phyloP scores from a whole-genome alignment of 139 green algal species.

The Closterium sp. region DNA sequence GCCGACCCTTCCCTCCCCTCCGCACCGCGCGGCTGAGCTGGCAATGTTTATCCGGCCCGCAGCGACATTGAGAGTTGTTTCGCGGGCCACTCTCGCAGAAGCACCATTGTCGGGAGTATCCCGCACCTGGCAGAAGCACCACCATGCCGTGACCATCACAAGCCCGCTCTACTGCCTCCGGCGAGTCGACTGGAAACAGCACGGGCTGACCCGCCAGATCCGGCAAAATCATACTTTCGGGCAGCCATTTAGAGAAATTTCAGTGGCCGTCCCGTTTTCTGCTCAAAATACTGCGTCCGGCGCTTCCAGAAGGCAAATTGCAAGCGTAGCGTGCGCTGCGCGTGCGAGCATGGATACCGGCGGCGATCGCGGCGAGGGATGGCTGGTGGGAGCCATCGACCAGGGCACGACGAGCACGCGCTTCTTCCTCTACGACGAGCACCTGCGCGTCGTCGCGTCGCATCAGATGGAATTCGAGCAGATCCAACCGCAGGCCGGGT shows the following conservation, averaged over 20 bases:
- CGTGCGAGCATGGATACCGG: not conserved
- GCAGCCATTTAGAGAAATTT: not conserved
- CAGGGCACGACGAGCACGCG: conserved; percentile 90
- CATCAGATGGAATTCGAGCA: conserved; percentile 12
- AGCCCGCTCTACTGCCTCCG: not conserved
- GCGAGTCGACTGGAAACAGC: not conserved
- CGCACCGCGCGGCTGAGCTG: not conserved
- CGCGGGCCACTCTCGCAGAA: not conserved
- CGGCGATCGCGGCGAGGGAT: not conserved
- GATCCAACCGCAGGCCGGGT: conserved; percentile 10
- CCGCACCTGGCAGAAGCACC: not conserved
- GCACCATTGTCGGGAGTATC: not conserved
- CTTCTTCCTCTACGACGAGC: conserved; percentile 78
- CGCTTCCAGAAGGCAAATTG: not conserved
- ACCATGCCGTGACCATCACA: not conserved
- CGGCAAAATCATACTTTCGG: not conserved
- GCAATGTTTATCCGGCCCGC: not conserved
- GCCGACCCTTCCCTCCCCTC: not conserved
- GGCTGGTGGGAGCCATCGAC: conserved; percentile 75
- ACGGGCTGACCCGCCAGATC: not conserved
- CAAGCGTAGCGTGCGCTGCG: not conserved
- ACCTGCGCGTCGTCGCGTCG: not conserved
- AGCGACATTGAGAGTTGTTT: not conserved
- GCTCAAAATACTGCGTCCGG: not conserved
- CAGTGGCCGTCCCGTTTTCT: not conserved